A percentile compares a stretch with the other conserved stretches of the same genome.
Evolutionary conservation across 768 basidiomycete species (phyloP).

Genomic region (Basidioascus undulatus): DNA sequence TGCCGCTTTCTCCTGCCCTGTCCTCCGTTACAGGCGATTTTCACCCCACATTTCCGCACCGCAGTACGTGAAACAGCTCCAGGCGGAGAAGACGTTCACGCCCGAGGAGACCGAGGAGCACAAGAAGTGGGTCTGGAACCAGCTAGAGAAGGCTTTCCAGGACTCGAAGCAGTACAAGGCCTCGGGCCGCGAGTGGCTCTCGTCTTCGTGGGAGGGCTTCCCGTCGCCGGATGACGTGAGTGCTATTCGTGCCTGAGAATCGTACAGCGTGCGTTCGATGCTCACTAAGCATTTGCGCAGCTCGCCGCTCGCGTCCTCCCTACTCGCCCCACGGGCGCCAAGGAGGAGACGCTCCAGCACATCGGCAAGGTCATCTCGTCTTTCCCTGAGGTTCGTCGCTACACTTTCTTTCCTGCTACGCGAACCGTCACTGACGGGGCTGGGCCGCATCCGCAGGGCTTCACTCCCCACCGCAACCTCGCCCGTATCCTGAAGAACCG

Average conservation of each 20-base stretch:
- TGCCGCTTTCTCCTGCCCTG: too few species aligned
- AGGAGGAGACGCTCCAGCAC: constrained; percentile 47
- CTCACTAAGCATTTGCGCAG: too few species aligned
- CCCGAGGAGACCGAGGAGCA: constrained; percentile 93
- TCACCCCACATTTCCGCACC: too few species aligned
- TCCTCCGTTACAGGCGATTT: too few species aligned
- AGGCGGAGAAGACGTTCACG: constrained; percentile 78
- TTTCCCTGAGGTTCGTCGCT: too few species aligned
- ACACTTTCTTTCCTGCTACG: too few species aligned
- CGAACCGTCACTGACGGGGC: too few species aligned
- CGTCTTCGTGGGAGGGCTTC: constrained; percentile 94
- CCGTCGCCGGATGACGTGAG: constrained; percentile 93
- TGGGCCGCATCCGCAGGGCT: too few species aligned
- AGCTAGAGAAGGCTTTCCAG: constrained; percentile 89
- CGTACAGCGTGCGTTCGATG: too few species aligned
- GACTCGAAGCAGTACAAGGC: constrained; percentile 88
- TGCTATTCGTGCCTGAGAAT: too few species aligned
- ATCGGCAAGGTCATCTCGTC: constrained; percentile 70
- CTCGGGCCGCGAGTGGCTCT: constrained; percentile 87
- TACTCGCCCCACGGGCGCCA: constrained; percentile 63
- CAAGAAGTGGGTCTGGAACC: constrained; percentile 98
- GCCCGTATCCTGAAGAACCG: constrained; percentile 69
- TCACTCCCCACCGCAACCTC: constrained; percentile 75
- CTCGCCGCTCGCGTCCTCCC: constrained; percentile 79
- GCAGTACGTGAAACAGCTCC: constrained; percentile 77